Base-by-base conservation (phyloP, 129 eudicot species). In the Escallonia herrerae region DNA sequence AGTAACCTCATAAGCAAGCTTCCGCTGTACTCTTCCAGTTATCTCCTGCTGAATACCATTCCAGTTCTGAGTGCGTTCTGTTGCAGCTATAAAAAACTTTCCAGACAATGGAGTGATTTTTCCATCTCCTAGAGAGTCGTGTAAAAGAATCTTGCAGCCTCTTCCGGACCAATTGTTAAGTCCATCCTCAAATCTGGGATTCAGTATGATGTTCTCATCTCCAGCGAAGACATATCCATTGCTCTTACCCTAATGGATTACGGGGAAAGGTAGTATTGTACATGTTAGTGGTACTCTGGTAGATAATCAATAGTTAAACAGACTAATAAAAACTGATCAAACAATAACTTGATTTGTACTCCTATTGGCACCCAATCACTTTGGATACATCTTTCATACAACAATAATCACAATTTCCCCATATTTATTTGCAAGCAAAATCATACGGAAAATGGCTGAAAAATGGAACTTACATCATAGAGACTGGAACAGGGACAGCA, bases 21-120 rank as follows among this genome's bases (percentile, higher is more conserved):
- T 91, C 68, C 91, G 61, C 63, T 83, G 75, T 40, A 87, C 83
- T 71, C 82, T 84, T 51, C 80, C 86, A n/a, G 81, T 84, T 47
- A 91, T 91, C 53, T 87, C 97, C 81, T 91, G 97, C 70, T 91
- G 95, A 83, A 91, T 91, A 46, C 97, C 96, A 58, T 91, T 88
- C 96, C 96, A 91, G 62, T 46, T 76, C 77, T 85, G 95, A 13
- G 95, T 88, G 7, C 96, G 95, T 54, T 73, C 86, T 43, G 77
- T 79, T 67, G 96, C 74, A 13, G 89, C 76, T 67, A 84, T 95
- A 74, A 87, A 91, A 66, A 64, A 76, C 82, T 91, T 91, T n/a
- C 98, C 96, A 10, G 89, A 83, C 54, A 56, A 44, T 8, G 98
- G 95, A 66, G 71, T 65, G 67, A 91, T 69, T 65, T 81, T 85